Conservation (phyloP, 192 early-diverging fungal species). For the Endogone sp. region DNA sequence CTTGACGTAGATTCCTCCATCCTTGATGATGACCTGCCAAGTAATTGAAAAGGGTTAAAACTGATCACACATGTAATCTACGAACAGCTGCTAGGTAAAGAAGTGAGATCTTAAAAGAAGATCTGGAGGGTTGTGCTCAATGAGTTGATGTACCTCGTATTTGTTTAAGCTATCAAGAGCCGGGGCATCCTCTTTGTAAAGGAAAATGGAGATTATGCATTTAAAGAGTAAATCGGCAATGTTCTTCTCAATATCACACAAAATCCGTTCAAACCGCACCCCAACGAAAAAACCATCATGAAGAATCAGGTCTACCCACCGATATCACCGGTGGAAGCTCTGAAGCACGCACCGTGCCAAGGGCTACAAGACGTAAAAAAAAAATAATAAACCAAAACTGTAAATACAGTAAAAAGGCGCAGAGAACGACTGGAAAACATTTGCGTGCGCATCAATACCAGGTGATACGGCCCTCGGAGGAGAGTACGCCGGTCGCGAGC, state of each 20-base stretch:
- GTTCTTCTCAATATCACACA: neutral
- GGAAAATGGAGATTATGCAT: neutral
- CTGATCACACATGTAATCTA: no score
- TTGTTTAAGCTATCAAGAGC: slow-evolving; percentile 30
- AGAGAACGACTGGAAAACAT: no score
- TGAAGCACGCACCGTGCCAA: slow-evolving; percentile 39
- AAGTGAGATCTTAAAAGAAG: no score
- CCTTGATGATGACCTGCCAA: slow-evolving; percentile 10
- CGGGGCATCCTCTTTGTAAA: slow-evolving; percentile 31
- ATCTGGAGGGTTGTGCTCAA: neutral
- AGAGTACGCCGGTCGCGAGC: slow-evolving; percentile 10
- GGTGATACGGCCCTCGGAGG: slow-evolving; percentile 27
- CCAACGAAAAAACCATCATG: no score
- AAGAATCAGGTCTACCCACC: slow-evolving; percentile 8
- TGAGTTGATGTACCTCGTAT: slow-evolving; percentile 16
- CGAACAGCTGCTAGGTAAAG: no score
- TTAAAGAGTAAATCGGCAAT: neutral
- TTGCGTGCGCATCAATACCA: slow-evolving; percentile 27
- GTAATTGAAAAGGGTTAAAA: neutral
- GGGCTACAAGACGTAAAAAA: slow-evolving; percentile 11
- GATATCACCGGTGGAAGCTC: slow-evolving; percentile 31
- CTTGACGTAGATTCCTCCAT: slow-evolving; percentile 34
- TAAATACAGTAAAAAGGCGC: no score
- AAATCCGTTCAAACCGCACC: no score
- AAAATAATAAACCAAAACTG: neutral